Conservation (phyloP, 768 basidiomycete species). For the Tylopilus balloui region DNA sequence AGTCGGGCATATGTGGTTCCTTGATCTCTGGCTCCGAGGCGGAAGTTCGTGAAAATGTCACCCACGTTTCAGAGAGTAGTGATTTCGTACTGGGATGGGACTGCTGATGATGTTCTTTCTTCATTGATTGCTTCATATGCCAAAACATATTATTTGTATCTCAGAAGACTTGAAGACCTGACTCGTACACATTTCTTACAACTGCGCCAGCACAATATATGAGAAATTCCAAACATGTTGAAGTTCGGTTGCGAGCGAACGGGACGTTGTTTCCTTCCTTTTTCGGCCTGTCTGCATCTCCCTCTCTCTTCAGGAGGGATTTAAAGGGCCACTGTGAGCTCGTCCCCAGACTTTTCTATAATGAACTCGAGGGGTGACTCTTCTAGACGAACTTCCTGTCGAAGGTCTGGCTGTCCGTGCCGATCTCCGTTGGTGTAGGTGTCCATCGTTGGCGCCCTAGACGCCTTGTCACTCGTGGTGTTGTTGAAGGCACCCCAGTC, state of each 20-base stretch:
- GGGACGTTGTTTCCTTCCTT: neutral
- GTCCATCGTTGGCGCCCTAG: slow-evolving; percentile 9
- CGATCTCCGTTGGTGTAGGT: slow-evolving; percentile 32
- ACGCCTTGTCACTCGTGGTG: slow-evolving; percentile 3
- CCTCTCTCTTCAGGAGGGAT: neutral
- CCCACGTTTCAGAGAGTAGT: slow-evolving; percentile 19
- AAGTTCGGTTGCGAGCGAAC: neutral
- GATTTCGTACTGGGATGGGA: slow-evolving; percentile 74
- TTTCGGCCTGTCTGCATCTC: neutral
- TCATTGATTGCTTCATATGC: neutral
- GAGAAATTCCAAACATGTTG: neutral
- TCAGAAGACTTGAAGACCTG: neutral
- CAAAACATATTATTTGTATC: neutral
- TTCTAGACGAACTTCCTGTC: slow-evolving; percentile 9
- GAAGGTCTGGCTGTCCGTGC: slow-evolving; percentile 35
- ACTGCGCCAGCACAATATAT: neutral
- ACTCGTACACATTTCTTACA: slow-evolving; percentile 1
- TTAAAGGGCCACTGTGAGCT: neutral
- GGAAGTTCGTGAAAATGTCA: slow-evolving; percentile 7
- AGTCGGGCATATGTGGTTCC: slow-evolving; percentile 62
- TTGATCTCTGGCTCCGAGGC: slow-evolving; percentile 27
- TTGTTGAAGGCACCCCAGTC: slow-evolving; percentile 43
- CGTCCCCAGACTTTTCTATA: slow-evolving; percentile 12
- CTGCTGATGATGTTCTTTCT: slow-evolving; percentile 39
- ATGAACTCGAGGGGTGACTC: slow-evolving; percentile 14